These are phyloP conservation scores for Podospora pseudocomata DNA, from an alignment of 495 filamentous ascomycete species.

Conservation along the genomic window DNA sequence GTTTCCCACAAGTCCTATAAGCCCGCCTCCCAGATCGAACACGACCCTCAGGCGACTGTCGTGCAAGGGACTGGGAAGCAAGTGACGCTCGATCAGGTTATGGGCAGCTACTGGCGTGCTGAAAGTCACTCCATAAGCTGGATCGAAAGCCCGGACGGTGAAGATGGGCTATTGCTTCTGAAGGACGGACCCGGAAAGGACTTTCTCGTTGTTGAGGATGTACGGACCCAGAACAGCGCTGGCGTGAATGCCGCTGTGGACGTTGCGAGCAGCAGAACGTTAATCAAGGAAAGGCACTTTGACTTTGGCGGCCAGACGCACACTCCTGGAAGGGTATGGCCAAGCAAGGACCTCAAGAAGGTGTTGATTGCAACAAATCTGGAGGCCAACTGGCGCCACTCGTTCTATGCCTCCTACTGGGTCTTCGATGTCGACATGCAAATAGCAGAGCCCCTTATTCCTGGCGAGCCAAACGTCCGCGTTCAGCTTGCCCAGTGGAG, in stretches of 20 bases:
- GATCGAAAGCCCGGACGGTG: constrained; percentile 79
- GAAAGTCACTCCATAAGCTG: constrained; percentile 71
- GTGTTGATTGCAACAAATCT: constrained; percentile 72
- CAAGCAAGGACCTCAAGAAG: constrained; percentile 77
- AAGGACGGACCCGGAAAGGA: constrained; percentile 54
- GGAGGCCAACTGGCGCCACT: constrained; percentile 82
- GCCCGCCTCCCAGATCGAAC: constrained; percentile 55
- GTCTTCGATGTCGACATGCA: constrained; percentile 89
- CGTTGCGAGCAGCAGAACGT: constrained; percentile 51
- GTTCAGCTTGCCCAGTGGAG: constrained; percentile 90
- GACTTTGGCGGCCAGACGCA: constrained; percentile 52
- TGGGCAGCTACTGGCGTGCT: constrained; percentile 67
- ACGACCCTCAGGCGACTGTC: constrained; percentile 65
- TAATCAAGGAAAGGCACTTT: constrained; percentile 71
- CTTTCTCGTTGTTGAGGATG: constrained; percentile 84
- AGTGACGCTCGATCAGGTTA: constrained; percentile 76
- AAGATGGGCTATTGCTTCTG: constrained; percentile 83
- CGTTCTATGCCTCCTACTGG: constrained; percentile 81
- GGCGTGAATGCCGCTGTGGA: constrained; percentile 33
- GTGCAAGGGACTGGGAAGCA: constrained; percentile 67
- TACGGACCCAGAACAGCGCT: constrained; percentile 50
- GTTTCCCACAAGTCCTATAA: constrained; percentile 62
- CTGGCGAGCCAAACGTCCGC: constrained; percentile 57
- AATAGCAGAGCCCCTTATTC: constrained; percentile 72
- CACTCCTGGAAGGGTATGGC: constrained; percentile 57